phyloP scores from a whole-genome alignment of 805 yeast species.

The Teunomyces atbi region DNA sequence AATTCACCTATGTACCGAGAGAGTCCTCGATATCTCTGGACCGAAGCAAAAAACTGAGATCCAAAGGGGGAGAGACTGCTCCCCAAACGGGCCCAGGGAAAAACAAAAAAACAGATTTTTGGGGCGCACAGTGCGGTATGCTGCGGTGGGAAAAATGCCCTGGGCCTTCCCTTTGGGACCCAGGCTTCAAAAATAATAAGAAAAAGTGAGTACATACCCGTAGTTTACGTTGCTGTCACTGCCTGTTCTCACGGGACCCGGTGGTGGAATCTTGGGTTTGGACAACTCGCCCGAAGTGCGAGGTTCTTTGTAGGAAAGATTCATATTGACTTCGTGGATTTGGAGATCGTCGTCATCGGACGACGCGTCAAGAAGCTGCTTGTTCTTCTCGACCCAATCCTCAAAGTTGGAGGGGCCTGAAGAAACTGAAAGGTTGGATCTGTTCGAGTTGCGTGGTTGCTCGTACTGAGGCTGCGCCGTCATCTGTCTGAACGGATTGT shows the following conservation, averaged over 20 bases:
- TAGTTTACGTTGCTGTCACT: conserved; percentile 39
- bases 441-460: conserved; percentile 10
- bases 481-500: conserved; percentile 67
- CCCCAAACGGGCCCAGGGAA: background rate
- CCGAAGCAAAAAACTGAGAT: background rate
- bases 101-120: background rate
- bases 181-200: background rate
- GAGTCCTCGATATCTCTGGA: background rate
- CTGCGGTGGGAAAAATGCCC: background rate
- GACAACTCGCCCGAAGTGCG: conserved; percentile 7
- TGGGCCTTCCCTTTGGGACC: background rate
- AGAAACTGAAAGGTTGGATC: conserved; percentile 9
- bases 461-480: conserved; percentile 8
- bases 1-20: too few species aligned
- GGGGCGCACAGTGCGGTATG: background rate
- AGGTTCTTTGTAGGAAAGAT: conserved; percentile 4
- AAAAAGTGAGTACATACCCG: conserved; percentile 20
- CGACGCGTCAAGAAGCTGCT: conserved; percentile 38
- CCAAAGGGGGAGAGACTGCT: background rate
- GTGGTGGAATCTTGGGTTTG: conserved; percentile 29
- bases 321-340: conserved; percentile 9
- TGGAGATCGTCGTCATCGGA: conserved; percentile 39
- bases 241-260: conserved; percentile 28
- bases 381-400: conserved; percentile 55
- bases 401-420: conserved; percentile 35